Evolutionary conservation across 768 basidiomycete genomes (phyloP), one percentile per base, ranked within the genome.

Genomic region (Pleurotus cornucopiae): DNA sequence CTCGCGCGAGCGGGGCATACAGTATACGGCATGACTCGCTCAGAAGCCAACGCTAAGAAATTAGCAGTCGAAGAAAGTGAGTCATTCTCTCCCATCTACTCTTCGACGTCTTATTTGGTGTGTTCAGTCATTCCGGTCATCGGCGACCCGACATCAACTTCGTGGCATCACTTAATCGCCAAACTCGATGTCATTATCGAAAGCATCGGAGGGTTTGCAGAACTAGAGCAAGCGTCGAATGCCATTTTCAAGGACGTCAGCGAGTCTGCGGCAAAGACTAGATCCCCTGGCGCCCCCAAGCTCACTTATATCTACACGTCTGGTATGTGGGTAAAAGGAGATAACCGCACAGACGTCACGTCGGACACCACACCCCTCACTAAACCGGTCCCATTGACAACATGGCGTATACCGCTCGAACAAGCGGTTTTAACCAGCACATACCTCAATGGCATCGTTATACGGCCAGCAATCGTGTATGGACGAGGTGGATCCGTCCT

Each of bases 21-120:
- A 16, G 79, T 79, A 1, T 78, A 76, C 53, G 78, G 78, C n/a
- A 60, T 70, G 21, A 76, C 76, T 0, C 73, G 79, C 41, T 75
- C 74, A 0, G 47, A 54, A 11, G 60, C 46, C 2, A 76, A 75
- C 46, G 71, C 63, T 0, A 69, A 68, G 26, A 48, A 54, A 34
- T 67, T 80, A 0, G 66, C 69, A 0, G 65, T 64, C 5, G 71
- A 76, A 59, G 79, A 80, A 63, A 77, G 75, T 75, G 18, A 30
- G 26, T 7, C 26, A 9, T 7, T 30, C 26, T 30, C 26, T 6
- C 26, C 26, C 6, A 30, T 30, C 4, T 6, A 30, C 4, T 2
- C 26, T 30, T 30, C 6, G 26, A 9, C 9, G 5, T 30, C 26
- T 30, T 30, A 30, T 9, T 7, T 30, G 6, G 6, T 5, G 26